Percentiles rank a stretch among this genome's conserved stretches.
phyloP scores from a whole-genome alignment of 2,329 filamentous ascomycete genomes.

The Thelonectria discophora region DNA sequence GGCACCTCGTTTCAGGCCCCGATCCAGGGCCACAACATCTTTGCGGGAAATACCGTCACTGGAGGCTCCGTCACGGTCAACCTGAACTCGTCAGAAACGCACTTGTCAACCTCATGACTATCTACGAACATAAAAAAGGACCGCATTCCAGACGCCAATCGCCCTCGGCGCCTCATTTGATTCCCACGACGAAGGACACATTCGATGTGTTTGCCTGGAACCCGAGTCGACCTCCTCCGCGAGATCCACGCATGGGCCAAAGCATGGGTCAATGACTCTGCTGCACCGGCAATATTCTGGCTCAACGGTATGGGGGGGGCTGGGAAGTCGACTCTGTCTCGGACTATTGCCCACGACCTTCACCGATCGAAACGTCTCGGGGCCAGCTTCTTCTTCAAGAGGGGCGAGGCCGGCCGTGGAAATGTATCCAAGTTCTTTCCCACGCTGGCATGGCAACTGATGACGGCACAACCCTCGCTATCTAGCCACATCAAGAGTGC shows the following conservation, averaged over 20 bases:
- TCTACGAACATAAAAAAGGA: not conserved
- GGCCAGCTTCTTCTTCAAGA: slow-evolving; percentile 42
- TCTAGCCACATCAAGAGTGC: not conserved
- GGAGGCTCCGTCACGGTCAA: not conserved
- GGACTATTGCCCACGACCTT: slow-evolving; percentile 50
- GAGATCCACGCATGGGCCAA: slow-evolving; percentile 43
- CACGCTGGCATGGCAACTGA: slow-evolving; percentile 48
- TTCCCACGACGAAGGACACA: slow-evolving; percentile 44
- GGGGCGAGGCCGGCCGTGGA: slow-evolving; percentile 50
- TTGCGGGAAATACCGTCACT: not conserved
- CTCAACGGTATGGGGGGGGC: slow-evolving; percentile 46
- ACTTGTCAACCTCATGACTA: not conserved
- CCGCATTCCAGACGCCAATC: not conserved
- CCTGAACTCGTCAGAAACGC: not conserved
- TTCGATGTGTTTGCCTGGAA: slow-evolving; percentile 42
- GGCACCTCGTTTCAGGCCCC: not conserved
- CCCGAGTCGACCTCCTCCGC: slow-evolving; percentile 42
- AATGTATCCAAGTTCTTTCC: slow-evolving; percentile 49
- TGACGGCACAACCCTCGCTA: not conserved
- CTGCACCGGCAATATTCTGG: slow-evolving; percentile 46
- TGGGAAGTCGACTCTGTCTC: slow-evolving; percentile 42
- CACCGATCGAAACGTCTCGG: slow-evolving; percentile 9
- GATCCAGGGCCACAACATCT: not conserved
- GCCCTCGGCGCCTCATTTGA: slow-evolving; percentile 42
- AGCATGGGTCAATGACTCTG: slow-evolving; percentile 39